Evolutionary conservation across 257 asterid genomes (phyloP), one percentile per base, ranked within the genome.

Genomic region (Capsicum baccatum): DNA sequence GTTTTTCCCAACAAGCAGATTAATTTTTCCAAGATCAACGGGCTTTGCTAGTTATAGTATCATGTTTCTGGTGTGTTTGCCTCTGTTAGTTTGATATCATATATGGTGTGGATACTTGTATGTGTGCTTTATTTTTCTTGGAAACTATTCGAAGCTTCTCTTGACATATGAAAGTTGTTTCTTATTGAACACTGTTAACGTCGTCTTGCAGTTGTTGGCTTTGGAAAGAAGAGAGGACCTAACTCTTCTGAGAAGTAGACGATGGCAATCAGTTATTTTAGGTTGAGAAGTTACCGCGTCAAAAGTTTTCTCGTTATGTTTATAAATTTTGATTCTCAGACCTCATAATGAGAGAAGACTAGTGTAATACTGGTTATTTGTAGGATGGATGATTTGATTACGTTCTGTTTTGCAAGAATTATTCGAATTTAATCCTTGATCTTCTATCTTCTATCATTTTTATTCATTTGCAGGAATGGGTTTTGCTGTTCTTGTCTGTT

Each of bases 211-310:
- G 98, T 95, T 90, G 98, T 94, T 89, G 98, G 98, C 85, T 93
- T 93, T 37, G 98, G 97, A 9, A 93, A 93, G 94, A 93, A 92
- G 96, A 92, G 94, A 16, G 96, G 95, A 13, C 97, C 98, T 6
- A 94, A 94, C 90, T 93, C 98, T 17, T 92, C 96, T 0, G 97
- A 92, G 90, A 94, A 92, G 93, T 93, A 91, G 83, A 87, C 33
- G 48, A 78, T 62, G 33, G 70, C 64, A 21, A 21, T 68, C 68
- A 35, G 86, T 76, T 79, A 54, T 16, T 56, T 15, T 87, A 79
- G 88, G 67, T 73, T 67, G 79, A 63, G 44, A 50, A 79, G 59
- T 79, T 71, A 74, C 84, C 83, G 76, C 71, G 11, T 76, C 62
- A 52, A 14, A 26, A 76, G 83, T 19, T 26, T 16, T 81, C 83